A percentile compares a stretch with the other conserved stretches of the same genome.
phyloP scores from a whole-genome alignment of 306 rosid genomes.

The Begonia masoniana region DNA sequence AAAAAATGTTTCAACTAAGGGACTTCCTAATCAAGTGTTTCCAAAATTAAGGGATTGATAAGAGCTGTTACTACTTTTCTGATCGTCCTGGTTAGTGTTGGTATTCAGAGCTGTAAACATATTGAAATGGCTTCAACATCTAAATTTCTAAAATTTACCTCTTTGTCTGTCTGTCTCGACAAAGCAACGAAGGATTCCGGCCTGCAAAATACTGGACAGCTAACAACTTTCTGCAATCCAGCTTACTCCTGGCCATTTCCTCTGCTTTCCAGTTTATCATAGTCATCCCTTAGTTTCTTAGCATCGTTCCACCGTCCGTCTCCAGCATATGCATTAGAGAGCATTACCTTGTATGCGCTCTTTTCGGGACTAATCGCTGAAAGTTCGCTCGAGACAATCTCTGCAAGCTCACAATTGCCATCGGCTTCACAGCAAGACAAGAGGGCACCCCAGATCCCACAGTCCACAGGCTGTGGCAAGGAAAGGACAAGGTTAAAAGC shows the following conservation, averaged over 20 bases:
- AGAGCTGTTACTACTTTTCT: too few species aligned
- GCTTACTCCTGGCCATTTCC: slow-evolving; percentile 61
- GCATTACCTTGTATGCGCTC: slow-evolving; percentile 53
- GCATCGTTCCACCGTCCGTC: slow-evolving; percentile 74
- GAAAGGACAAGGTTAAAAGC: slow-evolving; percentile 50
- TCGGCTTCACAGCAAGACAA: slow-evolving; percentile 64
- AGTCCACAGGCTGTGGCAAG: slow-evolving; percentile 63
- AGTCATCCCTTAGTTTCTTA: slow-evolving; percentile 46
- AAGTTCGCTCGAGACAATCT: slow-evolving; percentile 46
- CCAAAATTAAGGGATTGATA: too few species aligned
- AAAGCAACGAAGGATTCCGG: too few species aligned
- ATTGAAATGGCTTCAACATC: too few species aligned
- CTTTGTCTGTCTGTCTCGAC: too few species aligned
- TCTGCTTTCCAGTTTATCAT: slow-evolving; percentile 24
- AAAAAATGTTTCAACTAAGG: too few species aligned
- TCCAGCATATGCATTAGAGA: slow-evolving; percentile 64
- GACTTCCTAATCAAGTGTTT: too few species aligned
- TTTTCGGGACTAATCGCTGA: slow-evolving; percentile 32
- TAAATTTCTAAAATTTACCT: too few species aligned
- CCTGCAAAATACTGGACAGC: too few species aligned
- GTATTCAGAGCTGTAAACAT: too few species aligned
- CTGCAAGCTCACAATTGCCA: slow-evolving; percentile 58
- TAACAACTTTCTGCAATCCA: slow-evolving; percentile 29
- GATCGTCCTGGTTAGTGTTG: too few species aligned
- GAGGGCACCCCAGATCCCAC: slow-evolving; percentile 77